Percentiles rank a stretch among this genome's conserved stretches.
Evolutionary conservation across 2,329 filamentous ascomycete species (phyloP).

Genomic region (Clarireedia homoeocarpa): DNA sequence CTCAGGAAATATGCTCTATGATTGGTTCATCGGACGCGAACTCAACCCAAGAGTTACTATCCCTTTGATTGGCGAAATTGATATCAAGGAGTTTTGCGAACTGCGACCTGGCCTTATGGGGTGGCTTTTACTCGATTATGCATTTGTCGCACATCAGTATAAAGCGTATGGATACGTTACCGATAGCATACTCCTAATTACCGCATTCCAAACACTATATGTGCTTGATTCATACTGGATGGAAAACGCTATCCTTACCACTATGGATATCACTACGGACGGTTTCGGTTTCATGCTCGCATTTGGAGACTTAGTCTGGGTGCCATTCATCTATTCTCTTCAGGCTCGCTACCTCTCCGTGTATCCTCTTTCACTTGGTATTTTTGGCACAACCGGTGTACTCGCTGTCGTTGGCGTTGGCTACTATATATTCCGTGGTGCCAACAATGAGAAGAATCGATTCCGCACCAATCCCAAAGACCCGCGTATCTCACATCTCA

Average conservation of each 20-base stretch:
- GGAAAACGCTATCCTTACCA: slow-evolving; percentile 83
- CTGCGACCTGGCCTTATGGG: slow-evolving; percentile 85
- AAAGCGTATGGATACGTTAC: slow-evolving; percentile 74
- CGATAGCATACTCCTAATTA: slow-evolving; percentile 77
- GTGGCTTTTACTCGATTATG: slow-evolving; percentile 78
- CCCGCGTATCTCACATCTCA: slow-evolving; percentile 68
- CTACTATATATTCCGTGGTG: slow-evolving; percentile 89
- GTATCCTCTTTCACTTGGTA: slow-evolving; percentile 73
- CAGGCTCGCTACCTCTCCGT: slow-evolving; percentile 79
- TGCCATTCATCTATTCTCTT: slow-evolving; percentile 81
- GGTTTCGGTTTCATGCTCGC: slow-evolving; percentile 93
- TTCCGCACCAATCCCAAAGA: slow-evolving; percentile 86
- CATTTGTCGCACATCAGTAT: slow-evolving; percentile 84
- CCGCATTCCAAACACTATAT: slow-evolving; percentile 72
- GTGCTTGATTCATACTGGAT: slow-evolving; percentile 79
- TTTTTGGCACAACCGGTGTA: slow-evolving; percentile 55
- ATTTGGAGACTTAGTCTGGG: slow-evolving; percentile 88
- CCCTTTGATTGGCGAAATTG: slow-evolving; percentile 74
- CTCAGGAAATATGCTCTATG: slow-evolving; percentile 80
- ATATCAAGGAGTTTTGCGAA: slow-evolving; percentile 87
- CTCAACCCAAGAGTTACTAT: slow-evolving; percentile 80
- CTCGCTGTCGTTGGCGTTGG: slow-evolving; percentile 60
- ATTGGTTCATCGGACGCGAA: slow-evolving; percentile 95
- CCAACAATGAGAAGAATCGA: slow-evolving; percentile 90
- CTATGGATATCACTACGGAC: slow-evolving; percentile 88